Evolutionary conservation across 202 grass and related monocot species (phyloP).

Genomic region (Cymbopogon flexuosus): DNA sequence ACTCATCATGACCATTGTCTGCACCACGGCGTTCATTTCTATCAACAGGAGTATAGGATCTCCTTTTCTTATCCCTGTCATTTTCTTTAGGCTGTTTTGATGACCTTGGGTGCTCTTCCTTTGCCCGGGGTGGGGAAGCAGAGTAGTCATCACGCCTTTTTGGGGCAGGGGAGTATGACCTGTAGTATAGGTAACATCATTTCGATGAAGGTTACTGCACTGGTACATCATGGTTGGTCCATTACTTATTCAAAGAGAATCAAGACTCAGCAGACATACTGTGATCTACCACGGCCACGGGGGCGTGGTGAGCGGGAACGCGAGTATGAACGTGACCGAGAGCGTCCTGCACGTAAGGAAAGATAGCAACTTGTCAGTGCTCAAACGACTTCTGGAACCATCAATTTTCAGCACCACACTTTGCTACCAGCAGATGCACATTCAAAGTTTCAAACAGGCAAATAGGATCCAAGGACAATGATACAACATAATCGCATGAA

Average conservation of each 20-base stretch:
- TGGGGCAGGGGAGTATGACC: conserved; percentile 74
- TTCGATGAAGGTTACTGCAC: background rate
- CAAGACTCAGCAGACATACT: conserved; percentile 28
- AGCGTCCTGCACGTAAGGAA: conserved; percentile 21
- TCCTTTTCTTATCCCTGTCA: conserved; percentile 18
- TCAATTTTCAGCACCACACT: background rate
- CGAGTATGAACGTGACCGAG: conserved; percentile 46
- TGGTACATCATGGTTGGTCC: background rate
- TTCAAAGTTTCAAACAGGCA: background rate
- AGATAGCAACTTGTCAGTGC: conserved; percentile 13
- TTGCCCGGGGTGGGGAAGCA: conserved; percentile 53
- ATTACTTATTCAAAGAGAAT: background rate
- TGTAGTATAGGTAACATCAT: background rate
- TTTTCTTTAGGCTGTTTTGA: conserved; percentile 44
- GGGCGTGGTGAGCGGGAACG: conserved; percentile 52
- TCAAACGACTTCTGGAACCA: background rate
- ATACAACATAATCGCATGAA: background rate
- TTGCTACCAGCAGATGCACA: background rate
- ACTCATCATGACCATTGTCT: conserved; percentile 28
- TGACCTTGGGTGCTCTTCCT: conserved; percentile 36
- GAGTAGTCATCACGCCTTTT: conserved; percentile 49
- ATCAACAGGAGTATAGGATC: conserved; percentile 30
- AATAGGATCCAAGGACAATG: background rate
- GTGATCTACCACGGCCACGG: conserved; percentile 46
- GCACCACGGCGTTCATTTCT: conserved; percentile 26